phyloP scores from a whole-genome alignment of 371 early-diverging fungal species.

The Mortierella sp. region DNA sequence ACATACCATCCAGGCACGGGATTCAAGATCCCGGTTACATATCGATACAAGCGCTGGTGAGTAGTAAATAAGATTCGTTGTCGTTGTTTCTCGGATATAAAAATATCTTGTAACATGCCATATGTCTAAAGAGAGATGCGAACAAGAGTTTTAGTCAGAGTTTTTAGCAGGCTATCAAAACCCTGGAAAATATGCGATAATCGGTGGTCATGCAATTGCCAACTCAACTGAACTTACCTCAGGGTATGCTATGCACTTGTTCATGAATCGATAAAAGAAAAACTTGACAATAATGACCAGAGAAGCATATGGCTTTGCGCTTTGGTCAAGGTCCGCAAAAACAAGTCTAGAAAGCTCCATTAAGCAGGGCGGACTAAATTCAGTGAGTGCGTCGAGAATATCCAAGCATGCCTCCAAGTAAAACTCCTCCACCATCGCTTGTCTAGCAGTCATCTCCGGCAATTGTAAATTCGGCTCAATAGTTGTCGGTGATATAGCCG shows the following conservation, averaged over 20 bases:
- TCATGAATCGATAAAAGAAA: conserved; percentile 61
- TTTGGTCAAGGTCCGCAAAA: conserved; percentile 41
- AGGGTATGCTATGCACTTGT: conserved; percentile 60
- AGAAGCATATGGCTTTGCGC: conserved; percentile 54
- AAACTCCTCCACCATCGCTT: conserved; percentile 50
- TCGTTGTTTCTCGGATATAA: conserved; percentile 56
- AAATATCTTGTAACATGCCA: conserved; percentile 60
- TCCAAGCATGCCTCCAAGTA: conserved; percentile 57
- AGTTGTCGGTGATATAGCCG: background rate
- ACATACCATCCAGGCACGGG: conserved; percentile 59
- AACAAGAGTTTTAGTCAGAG: background rate
- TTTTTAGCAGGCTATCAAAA: background rate
- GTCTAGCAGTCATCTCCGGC: conserved; percentile 33
- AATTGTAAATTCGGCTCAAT: background rate
- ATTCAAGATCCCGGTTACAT: conserved; percentile 53
- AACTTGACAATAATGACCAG: conserved; percentile 59
- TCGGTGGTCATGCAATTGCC: background rate
- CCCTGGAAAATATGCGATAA: background rate
- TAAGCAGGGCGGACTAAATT: conserved; percentile 57
- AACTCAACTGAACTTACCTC: conserved; percentile 39
- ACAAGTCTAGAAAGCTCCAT: conserved; percentile 51
- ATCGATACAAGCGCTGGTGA: conserved; percentile 59
- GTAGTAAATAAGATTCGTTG: conserved; percentile 56
- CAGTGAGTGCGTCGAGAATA: conserved; percentile 48
- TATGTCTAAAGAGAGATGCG: conserved; percentile 41